phyloP scores from a whole-genome alignment of 495 filamentous ascomycete species.

The Penicillium salamii region DNA sequence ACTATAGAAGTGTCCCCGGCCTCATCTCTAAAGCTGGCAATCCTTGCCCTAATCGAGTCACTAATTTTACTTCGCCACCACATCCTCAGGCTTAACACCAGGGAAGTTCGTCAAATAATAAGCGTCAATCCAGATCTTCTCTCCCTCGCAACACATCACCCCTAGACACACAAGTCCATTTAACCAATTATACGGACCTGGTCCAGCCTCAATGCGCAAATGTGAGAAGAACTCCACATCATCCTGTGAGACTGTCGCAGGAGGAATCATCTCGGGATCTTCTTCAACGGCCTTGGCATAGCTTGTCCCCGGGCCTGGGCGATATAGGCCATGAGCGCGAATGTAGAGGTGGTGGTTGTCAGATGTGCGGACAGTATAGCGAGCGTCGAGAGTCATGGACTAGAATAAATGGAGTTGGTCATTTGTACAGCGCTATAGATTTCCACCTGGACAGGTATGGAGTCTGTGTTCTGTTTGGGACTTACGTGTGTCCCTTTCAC shows the following conservation, averaged over 20 bases:
- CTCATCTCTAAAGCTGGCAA: too few relatives aligned
- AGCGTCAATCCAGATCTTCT: slow-evolving; percentile 34
- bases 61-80: slow-evolving; percentile 19
- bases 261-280: slow-evolving; percentile 16
- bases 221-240: slow-evolving; percentile 36
- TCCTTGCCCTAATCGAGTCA: too few relatives aligned
- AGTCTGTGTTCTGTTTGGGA: not conserved
- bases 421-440: too few relatives aligned
- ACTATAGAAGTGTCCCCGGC: too few relatives aligned
- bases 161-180: slow-evolving; percentile 33
- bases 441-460: too few relatives aligned
- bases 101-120: slow-evolving; percentile 35
- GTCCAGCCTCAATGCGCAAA: slow-evolving; percentile 26
- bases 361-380: slow-evolving; percentile 26
- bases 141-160: slow-evolving; percentile 29
- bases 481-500: slow-evolving; percentile 32
- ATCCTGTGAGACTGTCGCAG: slow-evolving; percentile 23
- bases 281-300: slow-evolving; percentile 25
- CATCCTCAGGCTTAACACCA: slow-evolving; percentile 27
- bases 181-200: slow-evolving; percentile 32
- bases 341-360: slow-evolving; percentile 29
- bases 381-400: slow-evolving; percentile 35
- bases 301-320: slow-evolving; percentile 28
- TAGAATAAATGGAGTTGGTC: slow-evolving; percentile 8
- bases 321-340: slow-evolving; percentile 33